Evolutionary conservation across 2,329 filamentous ascomycete genomes (phyloP).

Genomic region (Trichoderma simmonsii): DNA sequence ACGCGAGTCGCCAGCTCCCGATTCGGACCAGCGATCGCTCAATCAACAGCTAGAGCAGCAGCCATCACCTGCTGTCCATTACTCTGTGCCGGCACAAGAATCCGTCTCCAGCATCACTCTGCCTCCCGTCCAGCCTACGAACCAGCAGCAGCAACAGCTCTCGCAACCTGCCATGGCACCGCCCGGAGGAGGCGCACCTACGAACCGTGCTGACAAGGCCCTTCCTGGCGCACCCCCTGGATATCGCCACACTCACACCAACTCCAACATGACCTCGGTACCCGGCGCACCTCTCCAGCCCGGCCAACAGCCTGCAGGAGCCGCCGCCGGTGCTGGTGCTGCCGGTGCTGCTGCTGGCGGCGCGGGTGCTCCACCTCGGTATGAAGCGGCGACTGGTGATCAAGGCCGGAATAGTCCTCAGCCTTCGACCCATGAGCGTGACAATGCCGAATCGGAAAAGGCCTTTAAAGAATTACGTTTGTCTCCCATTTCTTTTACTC

Average conservation of each 20-base stretch:
- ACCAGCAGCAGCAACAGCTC: constrained; percentile 26
- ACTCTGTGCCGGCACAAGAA: constrained; percentile 35
- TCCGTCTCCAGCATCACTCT: constrained; percentile 30
- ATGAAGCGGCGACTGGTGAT: constrained; percentile 44
- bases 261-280: constrained; percentile 42
- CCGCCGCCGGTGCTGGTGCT: constrained; percentile 19
- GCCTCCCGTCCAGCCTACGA: constrained; percentile 30
- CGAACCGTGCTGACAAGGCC: constrained; percentile 46
- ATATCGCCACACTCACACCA: constrained; percentile 54
- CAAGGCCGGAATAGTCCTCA: constrained; percentile 57
- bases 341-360: constrained; percentile 41
- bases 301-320: background rate
- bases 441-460: constrained; percentile 49
- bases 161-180: constrained; percentile 46
- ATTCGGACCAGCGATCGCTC: constrained; percentile 44
- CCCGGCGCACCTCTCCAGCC: constrained; percentile 31
- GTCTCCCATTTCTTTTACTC: constrained; percentile 25
- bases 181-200: constrained; percentile 39
- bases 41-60: constrained; percentile 42
- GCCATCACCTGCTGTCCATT: constrained; percentile 42
- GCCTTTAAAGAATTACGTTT: constrained; percentile 56
- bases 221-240: constrained; percentile 49
- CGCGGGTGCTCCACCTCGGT: constrained; percentile 36
- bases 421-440: constrained; percentile 43
- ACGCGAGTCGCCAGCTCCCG: constrained; percentile 55